These are phyloP conservation scores for Ajuga reptans DNA, from an alignment of 305 asterid species.

Conservation along the genomic window DNA sequence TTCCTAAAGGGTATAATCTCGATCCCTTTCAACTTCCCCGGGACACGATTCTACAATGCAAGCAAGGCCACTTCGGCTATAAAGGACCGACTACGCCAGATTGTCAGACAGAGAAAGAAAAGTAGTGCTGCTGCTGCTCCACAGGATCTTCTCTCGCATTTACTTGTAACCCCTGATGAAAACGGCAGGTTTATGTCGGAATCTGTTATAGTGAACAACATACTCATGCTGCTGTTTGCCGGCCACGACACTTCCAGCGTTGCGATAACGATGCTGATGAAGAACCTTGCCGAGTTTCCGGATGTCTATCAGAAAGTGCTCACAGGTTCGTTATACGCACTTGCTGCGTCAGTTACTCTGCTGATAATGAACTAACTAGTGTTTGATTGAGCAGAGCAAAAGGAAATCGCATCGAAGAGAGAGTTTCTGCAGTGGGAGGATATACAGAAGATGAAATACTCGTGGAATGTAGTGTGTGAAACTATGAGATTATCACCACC, in stretches of 20 bases:
- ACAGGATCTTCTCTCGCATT: constrained; percentile 55
- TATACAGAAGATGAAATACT: constrained; percentile 53
- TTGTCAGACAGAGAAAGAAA: constrained; percentile 41
- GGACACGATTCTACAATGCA: constrained; percentile 42
- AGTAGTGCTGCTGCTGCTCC: constrained; percentile 23
- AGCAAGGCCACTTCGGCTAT: constrained; percentile 39
- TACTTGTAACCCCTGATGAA: constrained; percentile 40
- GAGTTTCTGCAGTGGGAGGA: constrained; percentile 51
- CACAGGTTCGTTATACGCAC: constrained; percentile 37
- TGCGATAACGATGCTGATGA: constrained; percentile 42
- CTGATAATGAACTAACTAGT: too few species aligned
- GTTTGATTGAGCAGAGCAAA: constrained; percentile 33
- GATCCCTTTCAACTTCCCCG: constrained; percentile 41
- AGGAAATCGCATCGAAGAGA: constrained; percentile 33
- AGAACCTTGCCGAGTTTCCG: constrained; percentile 49
- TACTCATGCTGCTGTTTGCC: constrained; percentile 50
- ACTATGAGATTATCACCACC: constrained; percentile 42
- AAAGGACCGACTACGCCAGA: constrained; percentile 22
- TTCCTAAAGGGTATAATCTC: constrained; percentile 49
- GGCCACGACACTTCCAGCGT: constrained; percentile 58
- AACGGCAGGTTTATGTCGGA: constrained; percentile 50
- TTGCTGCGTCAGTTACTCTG: too few species aligned
- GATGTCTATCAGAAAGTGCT: constrained; percentile 43
- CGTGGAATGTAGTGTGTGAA: constrained; percentile 55
- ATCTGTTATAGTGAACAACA: constrained; percentile 41